phyloP scores from a whole-genome alignment of 306 rosid species.

The Castanea crenata region DNA sequence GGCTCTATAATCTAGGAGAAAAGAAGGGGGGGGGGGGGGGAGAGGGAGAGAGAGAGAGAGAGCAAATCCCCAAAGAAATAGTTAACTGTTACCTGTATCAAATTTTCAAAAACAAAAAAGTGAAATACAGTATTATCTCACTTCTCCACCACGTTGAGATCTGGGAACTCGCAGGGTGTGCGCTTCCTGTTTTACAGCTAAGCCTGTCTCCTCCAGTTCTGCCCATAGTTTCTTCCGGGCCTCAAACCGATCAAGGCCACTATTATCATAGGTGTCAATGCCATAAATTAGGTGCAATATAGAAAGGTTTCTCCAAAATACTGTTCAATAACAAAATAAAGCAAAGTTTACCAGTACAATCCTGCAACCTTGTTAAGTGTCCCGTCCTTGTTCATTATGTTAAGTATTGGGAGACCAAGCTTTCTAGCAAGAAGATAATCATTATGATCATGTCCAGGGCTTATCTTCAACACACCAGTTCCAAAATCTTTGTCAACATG shows the following conservation, averaged over 20 bases:
- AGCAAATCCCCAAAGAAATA: constrained; percentile 9
- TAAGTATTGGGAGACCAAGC: constrained; percentile 96
- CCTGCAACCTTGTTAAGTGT: constrained; percentile 91
- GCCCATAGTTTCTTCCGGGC: constrained; percentile 90
- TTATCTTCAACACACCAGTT: constrained; percentile 91
- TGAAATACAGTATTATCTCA: constrained; percentile 35
- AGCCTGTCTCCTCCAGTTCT: constrained; percentile 87
- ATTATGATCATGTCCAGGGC: constrained; percentile 99
- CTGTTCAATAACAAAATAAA: constrained; percentile 21
- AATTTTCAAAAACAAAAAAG: constrained; percentile 14
- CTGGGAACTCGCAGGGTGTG: constrained; percentile 93
- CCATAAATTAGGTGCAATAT: constrained; percentile 27
- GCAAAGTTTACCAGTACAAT: constrained; percentile 62
- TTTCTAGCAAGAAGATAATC: constrained; percentile 90
- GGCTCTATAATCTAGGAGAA: constrained; percentile 84
- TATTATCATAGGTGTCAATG: constrained; percentile 29
- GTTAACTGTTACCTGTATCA: constrained; percentile 2
- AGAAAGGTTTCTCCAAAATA: not conserved
- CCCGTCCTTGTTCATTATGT: constrained; percentile 97
- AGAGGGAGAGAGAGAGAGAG: not conserved
- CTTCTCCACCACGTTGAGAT: constrained; percentile 99
- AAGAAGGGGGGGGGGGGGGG: not conserved
- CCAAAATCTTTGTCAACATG: constrained; percentile 90
- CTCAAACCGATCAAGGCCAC: constrained; percentile 98
- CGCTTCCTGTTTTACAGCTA: constrained; percentile 82